These are phyloP conservation scores for Hypoxylon sp. DNA, from an alignment of 2,329 filamentous ascomycete genomes.

Conservation along the genomic window DNA sequence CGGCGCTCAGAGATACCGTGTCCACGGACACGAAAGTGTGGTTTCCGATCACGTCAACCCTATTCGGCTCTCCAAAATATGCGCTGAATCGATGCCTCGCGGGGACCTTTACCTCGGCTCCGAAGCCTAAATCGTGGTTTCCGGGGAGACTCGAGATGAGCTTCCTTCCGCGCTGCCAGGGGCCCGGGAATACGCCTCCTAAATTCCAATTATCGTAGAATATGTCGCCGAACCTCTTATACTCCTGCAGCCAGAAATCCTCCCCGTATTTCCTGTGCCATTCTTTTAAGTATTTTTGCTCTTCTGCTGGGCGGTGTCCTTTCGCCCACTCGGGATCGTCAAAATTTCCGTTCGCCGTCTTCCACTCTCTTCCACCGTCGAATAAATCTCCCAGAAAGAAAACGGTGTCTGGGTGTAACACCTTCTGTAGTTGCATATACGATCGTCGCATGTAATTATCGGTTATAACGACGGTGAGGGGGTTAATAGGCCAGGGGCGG, in stretches of 20 bases:
- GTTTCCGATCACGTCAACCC: constrained; percentile 92
- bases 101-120: constrained; percentile 82
- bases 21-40: constrained; percentile 96
- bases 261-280: constrained; percentile 84
- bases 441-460: constrained; percentile 91
- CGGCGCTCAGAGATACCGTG: constrained; percentile 87
- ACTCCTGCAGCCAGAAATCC: constrained; percentile 88
- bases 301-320: constrained; percentile 65
- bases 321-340: constrained; percentile 72
- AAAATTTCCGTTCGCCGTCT: constrained; percentile 74
- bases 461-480: constrained; percentile 73
- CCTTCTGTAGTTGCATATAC: constrained; percentile 82
- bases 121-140: constrained; percentile 96
- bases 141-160: constrained; percentile 89
- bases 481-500: constrained; percentile 73
- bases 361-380: constrained; percentile 96
- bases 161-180: constrained; percentile 78
- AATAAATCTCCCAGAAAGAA: constrained; percentile 96
- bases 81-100: constrained; percentile 87
- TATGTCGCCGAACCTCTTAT: constrained; percentile 85
- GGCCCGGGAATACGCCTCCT: constrained; percentile 67
- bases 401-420: constrained; percentile 86
- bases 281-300: constrained; percentile 70
- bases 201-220: constrained; percentile 81
- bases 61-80: constrained; percentile 92